Evolutionary conservation across 1,139 yeast species (phyloP), one percentile per base, ranked within the genome.

Genomic region (Candida albicans): DNA sequence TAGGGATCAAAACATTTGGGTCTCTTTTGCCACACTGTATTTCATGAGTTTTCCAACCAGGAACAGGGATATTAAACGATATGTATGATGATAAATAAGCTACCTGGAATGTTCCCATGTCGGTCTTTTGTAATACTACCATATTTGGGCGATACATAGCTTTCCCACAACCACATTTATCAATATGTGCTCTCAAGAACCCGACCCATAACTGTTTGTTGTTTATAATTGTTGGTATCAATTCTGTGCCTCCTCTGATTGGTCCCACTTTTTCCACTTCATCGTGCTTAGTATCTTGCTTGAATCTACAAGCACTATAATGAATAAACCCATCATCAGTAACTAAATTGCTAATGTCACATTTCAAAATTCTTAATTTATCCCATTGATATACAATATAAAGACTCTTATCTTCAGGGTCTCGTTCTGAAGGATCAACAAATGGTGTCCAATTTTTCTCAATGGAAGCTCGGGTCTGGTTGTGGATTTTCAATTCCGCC

Each of bases 361-460:
- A 77, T 39, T 62, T 61, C 34, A 77, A 51, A n/a, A 77, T 62
- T 42, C 70, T 75, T 33, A 77, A 57, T 8, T 79, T 79, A 39
- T 61, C 69, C 34, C 73, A 57, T 1, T 75, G 67, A 51, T 75
- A 75, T 13, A 75, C 59, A 51, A 77, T 74, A 45, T 69, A 64
- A 35, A 76, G 55, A 26, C 55, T 44, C 30, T 57, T 56, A 50
- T 72, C 76, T 4, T 29, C 18, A 14, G 37, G 11, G 28, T 24
- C 46, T 36, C 39, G 29, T 35, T 42, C 14, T 33, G 39, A 39
- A 7, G 25, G 26, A 41, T 61, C 54, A 42, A 75, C 62, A 47
- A 77, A 76, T 35, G 81, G 81, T 6, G 76, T 66, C 82, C 82
- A 77, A 51, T 75, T 75, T 54, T 75, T 75, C 50, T 77, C 79